phyloP scores from a whole-genome alignment of 495 filamentous ascomycete species.

The Aspergillus cavernicola region DNA sequence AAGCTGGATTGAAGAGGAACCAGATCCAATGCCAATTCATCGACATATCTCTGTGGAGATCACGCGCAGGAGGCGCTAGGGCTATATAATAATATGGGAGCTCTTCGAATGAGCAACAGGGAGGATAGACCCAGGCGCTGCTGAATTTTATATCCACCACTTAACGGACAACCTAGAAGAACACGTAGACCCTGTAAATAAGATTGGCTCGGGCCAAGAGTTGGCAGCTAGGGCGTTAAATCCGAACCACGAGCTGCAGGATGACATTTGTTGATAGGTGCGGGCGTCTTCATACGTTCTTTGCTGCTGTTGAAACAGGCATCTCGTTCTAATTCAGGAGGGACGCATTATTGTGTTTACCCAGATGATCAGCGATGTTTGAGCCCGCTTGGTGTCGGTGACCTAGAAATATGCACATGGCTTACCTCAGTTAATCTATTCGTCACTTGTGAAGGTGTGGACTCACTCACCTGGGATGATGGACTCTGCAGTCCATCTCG shows the following conservation, averaged over 20 bases:
- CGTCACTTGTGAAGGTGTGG: background rate
- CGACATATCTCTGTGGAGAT: background rate
- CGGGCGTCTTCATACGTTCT: too few relatives aligned
- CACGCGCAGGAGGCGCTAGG: background rate
- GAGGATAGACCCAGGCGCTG: background rate
- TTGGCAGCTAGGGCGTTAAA: background rate
- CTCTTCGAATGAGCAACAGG: background rate
- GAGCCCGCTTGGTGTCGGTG: background rate
- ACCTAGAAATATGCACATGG: background rate
- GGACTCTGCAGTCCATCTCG: background rate
- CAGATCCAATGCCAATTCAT: background rate
- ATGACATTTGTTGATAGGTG: too few relatives aligned
- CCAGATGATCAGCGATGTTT: too few relatives aligned
- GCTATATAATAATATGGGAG: background rate
- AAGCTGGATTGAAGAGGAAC: background rate
- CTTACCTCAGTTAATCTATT: conserved; percentile 1
- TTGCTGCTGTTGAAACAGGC: too few relatives aligned
- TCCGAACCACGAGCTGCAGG: background rate
- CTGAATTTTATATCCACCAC: background rate
- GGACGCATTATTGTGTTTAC: too few relatives aligned
- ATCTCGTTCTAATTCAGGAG: too few relatives aligned
- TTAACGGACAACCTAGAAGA: background rate
- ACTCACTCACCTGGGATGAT: background rate
- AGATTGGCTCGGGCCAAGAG: background rate
- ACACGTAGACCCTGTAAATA: background rate